These are phyloP conservation scores for Hypomontagnella submonticulosa DNA, from an alignment of 495 filamentous ascomycete species.

Conservation along the genomic window DNA sequence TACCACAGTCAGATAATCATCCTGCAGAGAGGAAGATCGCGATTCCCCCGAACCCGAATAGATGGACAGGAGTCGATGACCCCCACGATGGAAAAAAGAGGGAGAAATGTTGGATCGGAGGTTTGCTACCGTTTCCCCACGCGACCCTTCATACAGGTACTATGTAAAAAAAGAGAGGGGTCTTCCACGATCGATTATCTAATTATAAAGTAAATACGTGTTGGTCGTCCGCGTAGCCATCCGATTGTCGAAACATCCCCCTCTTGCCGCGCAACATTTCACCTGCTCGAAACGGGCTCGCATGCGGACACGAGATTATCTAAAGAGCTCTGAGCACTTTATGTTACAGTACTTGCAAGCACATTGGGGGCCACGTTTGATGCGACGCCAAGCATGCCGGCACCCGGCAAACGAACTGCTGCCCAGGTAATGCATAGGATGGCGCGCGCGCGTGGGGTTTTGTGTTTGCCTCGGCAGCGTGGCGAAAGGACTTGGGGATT, in stretches of 20 bases:
- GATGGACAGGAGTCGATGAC: constrained; percentile 25
- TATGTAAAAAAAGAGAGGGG: not conserved
- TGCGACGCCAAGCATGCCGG: constrained; percentile 36
- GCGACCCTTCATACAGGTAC: not conserved
- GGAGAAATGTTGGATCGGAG: constrained; percentile 3
- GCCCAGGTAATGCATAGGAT: constrained; percentile 26
- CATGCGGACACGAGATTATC: constrained; percentile 17
- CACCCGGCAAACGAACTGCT: constrained; percentile 37
- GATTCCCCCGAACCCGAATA: constrained; percentile 32
- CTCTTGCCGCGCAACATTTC: not conserved
- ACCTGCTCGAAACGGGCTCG: constrained; percentile 11
- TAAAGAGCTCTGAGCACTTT: too few species aligned
- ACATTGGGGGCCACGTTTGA: constrained; percentile 21
- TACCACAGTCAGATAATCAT: constrained; percentile 36
- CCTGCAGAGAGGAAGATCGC: constrained; percentile 22
- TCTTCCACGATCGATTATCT: constrained; percentile 24
- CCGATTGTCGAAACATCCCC: constrained; percentile 4
- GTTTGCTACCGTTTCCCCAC: constrained; percentile 30
- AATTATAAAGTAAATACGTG: constrained; percentile 30
- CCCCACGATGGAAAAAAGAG: constrained; percentile 25
- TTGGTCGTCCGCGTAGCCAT: not conserved
- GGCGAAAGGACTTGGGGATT: constrained; percentile 10
- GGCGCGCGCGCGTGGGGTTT: constrained; percentile 25
- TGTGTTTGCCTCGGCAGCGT: constrained; percentile 31
- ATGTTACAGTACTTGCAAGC: constrained; percentile 14